phyloP scores from a whole-genome alignment of 768 basidiomycete genomes.

The Leucocoprinus birnbaumii region DNA sequence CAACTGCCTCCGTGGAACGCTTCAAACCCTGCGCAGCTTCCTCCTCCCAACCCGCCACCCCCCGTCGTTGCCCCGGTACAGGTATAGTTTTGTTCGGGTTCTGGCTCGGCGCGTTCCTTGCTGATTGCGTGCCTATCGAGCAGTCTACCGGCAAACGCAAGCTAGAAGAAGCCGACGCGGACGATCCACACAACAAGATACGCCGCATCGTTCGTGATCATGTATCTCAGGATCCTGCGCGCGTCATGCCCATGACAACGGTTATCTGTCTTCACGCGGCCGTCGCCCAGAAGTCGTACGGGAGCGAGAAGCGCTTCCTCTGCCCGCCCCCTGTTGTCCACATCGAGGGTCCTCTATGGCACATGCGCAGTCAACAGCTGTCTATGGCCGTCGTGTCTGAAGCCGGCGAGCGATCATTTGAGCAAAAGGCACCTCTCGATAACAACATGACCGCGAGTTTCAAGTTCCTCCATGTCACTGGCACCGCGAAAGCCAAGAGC shows the following conservation, averaged over 20 bases:
- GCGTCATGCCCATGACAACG: conserved; percentile 85
- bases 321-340: conserved; percentile 93
- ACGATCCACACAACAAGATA: conserved; percentile 75
- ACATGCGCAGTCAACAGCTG: conserved; percentile 76
- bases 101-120: neutral
- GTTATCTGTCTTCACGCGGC: conserved; percentile 89
- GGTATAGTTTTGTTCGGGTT: conserved; percentile 13
- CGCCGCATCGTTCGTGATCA: conserved; percentile 83
- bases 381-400: conserved; percentile 87
- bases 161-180: conserved; percentile 61
- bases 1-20: conserved; percentile 38
- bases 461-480: conserved; percentile 88
- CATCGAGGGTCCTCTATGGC: conserved; percentile 86
- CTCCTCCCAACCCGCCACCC: conserved; percentile 24
- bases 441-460: conserved; percentile 85
- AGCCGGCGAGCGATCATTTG: conserved; percentile 77
- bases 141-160: conserved; percentile 67
- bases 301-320: conserved; percentile 91
- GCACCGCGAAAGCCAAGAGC: conserved; percentile 86
- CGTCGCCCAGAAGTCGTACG: conserved; percentile 95
- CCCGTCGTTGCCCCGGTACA: conserved; percentile 20
- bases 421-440: conserved; percentile 82
- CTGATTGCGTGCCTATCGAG: conserved; percentile 19
- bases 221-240: conserved; percentile 69
- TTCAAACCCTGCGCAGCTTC: conserved; percentile 21